A percentile compares a stretch with the other conserved stretches of the same genome.
phyloP scores from a whole-genome alignment of 2,329 filamentous ascomycete species.

The Meredithiella fracta region DNA sequence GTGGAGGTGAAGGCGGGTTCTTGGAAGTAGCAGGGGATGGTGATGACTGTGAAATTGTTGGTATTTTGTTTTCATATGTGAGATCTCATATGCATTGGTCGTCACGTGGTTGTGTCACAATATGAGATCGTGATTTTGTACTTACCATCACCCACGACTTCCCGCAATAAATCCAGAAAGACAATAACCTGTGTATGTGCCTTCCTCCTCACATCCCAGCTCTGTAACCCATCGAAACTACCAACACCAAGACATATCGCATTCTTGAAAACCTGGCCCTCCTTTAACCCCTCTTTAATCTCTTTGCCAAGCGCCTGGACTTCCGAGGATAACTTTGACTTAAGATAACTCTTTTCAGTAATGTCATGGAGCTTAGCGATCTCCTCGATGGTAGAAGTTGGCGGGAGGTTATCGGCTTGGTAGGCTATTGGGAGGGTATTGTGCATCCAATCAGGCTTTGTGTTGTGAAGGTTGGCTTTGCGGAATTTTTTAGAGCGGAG shows the following conservation, averaged over 20 bases:
- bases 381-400: background rate
- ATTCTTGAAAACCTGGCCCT: background rate
- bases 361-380: constrained; percentile 1
- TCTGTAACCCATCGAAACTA: constrained; percentile 34
- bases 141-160: constrained; percentile 13
- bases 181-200: constrained; percentile 37
- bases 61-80: too few species aligned
- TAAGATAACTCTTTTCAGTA: background rate
- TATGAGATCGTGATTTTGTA: too few species aligned
- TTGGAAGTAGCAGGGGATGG: constrained; percentile 29
- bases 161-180: constrained; percentile 31
- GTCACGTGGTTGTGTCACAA: too few species aligned
- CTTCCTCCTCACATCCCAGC: constrained; percentile 28
- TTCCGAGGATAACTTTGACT: background rate
- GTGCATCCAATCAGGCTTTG: background rate
- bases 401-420: background rate
- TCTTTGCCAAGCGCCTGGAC: background rate
- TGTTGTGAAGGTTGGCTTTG: background rate
- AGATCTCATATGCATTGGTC: too few species aligned
- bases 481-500: constrained; percentile 1
- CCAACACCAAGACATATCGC: constrained; percentile 41
- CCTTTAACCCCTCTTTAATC: background rate
- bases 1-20: constrained; percentile 35
- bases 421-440: background rate
- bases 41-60: too few species aligned